Percentiles rank a stretch among this genome's conserved stretches.
Conservation (phyloP, 805 yeast species). For the Tetrapisispora fleetii region DNA sequence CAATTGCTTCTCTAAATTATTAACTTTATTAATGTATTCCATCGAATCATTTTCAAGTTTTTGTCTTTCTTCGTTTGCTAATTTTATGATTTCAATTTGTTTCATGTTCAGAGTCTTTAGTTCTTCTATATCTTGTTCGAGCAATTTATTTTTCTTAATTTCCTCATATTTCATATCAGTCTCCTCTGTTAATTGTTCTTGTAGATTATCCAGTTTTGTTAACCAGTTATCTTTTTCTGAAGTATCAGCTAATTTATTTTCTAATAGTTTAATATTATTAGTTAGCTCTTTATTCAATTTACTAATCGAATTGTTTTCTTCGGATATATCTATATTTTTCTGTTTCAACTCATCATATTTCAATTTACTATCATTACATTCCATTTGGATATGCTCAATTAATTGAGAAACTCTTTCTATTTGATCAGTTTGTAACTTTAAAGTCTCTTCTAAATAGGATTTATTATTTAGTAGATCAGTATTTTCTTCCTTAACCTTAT, state of each 20-base stretch:
- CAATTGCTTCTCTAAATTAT: conserved; percentile 35
- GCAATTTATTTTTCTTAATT: conserved; percentile 37
- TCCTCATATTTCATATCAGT: conserved; percentile 42
- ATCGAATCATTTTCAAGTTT: conserved; percentile 42
- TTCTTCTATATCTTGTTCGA: conserved; percentile 47
- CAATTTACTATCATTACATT: conserved; percentile 24
- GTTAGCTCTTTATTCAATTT: conserved; percentile 45
- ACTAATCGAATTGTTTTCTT: conserved; percentile 58
- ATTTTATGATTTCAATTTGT: conserved; percentile 40
- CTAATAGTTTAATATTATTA: conserved; percentile 36
- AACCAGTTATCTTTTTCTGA: conserved; percentile 53
- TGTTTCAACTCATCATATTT: conserved; percentile 37
- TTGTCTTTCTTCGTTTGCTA: conserved; percentile 50
- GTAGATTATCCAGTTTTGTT: conserved; percentile 43
- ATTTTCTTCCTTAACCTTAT: conserved; percentile 15
- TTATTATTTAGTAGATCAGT: conserved; percentile 15
- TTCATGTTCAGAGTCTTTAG: conserved; percentile 42
- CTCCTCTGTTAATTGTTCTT: conserved; percentile 38
- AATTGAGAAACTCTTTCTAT: conserved; percentile 27
- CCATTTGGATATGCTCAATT: conserved; percentile 28
- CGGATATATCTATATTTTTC: conserved; percentile 45
- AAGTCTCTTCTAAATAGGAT: conserved; percentile 21
- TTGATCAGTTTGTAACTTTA: conserved; percentile 26
- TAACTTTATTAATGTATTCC: conserved; percentile 37
- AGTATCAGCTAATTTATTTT: conserved; percentile 39